Evolutionary conservation across 495 filamentous ascomycete species (phyloP), one percentile per base, ranked within the genome.

Genomic region (Penicillium macrosclerotiorum): DNA sequence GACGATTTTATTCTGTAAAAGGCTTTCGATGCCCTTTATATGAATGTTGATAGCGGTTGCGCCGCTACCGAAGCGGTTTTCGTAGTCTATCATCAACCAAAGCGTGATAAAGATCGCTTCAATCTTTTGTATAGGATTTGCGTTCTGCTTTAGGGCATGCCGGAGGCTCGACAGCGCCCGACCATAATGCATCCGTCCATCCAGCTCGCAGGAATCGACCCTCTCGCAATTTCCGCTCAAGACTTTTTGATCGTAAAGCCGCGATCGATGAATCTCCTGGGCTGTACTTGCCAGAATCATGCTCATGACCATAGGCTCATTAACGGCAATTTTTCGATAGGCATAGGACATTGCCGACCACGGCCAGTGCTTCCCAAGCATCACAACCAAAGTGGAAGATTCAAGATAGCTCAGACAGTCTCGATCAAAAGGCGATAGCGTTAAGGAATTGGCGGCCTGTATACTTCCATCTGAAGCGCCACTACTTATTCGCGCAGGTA

Each of bases 51-150:
- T 68, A 0, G 60, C 64, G 8, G 62, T 17, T 3, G 45, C 52
- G 13, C 62, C 64, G 8, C 53, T 60, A 20, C 64, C 62, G 36
- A 68, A 68, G 13, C 64, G 52, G 32, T 65, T 60, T 34, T 68
- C 64, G 17, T 68, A 68, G 37, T 65, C 64, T 12, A 68, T 57
- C 62, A 68, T 62, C 34, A 65, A 35, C 62, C 62, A 68, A 9
- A 68, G 26, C 0, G 64, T 68, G 32, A 68, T 61, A 26, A 65
- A 65, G 5, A 64, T 62, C 5, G 62, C 60, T 22, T 68, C 64
- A 4, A 64, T 47, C 13, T 61, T 48, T 14, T 55, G 53, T 8
- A 60, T 51, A 1, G 62, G 42, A 22, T 60, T 64, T 3, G 60
- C 62, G 9, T 60, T 62, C 6, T 54, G 50, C 36, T 57, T 58